These are phyloP conservation scores for Erythrophleum ivorense DNA, from an alignment of 331 rosid species.

Conservation along the genomic window DNA sequence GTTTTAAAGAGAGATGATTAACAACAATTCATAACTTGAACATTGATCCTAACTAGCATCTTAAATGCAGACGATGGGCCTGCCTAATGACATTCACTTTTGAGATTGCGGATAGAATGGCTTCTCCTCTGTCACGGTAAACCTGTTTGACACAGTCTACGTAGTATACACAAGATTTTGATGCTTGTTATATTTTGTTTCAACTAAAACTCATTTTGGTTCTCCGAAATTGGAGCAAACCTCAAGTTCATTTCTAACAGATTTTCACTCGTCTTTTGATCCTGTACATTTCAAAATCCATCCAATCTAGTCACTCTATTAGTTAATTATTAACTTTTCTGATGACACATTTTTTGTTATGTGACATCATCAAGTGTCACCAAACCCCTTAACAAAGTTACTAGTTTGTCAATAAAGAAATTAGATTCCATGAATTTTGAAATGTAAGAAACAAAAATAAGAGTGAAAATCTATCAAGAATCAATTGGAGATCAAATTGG, in stretches of 20 bases:
- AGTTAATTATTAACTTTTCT: not conserved
- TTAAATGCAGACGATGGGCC: too few species aligned
- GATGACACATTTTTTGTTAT: too few species aligned
- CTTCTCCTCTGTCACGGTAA: not conserved
- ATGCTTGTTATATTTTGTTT: not conserved
- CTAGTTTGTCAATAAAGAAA: too few species aligned
- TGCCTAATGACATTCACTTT: too few species aligned
- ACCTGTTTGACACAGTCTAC: not conserved
- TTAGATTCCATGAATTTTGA: too few species aligned
- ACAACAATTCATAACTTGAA: too few species aligned
- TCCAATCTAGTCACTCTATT: not conserved
- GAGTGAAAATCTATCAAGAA: too few species aligned
- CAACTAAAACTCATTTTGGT: not conserved
- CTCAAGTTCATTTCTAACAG: not conserved
- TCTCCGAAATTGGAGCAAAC: not conserved
- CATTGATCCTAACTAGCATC: too few species aligned
- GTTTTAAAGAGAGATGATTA: too few species aligned
- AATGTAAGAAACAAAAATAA: too few species aligned
- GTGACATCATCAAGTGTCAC: not conserved
- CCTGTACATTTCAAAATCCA: not conserved
- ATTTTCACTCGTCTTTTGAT: not conserved
- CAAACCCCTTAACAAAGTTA: too few species aligned
- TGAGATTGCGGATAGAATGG: not conserved
- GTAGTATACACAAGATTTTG: not conserved
- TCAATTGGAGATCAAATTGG: too few species aligned